Conservation (phyloP, 1,139 yeast species). For the Taiozyma sp. region DNA sequence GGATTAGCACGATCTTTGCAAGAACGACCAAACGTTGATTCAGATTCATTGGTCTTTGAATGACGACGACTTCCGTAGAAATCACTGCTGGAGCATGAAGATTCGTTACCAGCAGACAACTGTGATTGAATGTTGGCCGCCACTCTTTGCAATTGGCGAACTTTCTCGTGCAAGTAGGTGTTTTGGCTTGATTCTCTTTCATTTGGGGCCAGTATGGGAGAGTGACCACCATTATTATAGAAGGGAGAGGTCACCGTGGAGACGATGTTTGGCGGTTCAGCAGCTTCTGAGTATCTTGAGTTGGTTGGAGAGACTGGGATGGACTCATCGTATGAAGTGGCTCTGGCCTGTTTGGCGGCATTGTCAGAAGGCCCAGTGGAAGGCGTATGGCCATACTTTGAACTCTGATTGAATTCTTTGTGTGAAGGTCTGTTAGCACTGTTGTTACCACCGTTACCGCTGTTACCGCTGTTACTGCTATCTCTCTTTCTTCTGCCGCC, state of each 20-base stretch:
- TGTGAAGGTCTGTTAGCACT: neutral
- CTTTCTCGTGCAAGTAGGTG: conserved; percentile 15
- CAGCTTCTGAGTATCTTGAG: conserved; percentile 1
- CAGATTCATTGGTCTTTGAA: neutral
- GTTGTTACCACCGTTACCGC: neutral
- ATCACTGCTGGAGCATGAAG: conserved; percentile 2
- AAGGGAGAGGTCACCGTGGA: conserved; percentile 9
- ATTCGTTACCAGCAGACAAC: conserved; percentile 4
- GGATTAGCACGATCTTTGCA: neutral
- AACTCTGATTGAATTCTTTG: neutral
- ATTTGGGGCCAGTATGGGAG: conserved; percentile 2
- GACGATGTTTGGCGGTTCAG: conserved; percentile 2
- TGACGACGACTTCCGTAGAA: neutral
- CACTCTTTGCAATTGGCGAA: conserved; percentile 17
- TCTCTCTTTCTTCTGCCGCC: conserved; percentile 50
- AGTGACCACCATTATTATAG: conserved; percentile 4
- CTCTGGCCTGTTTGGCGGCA: neutral
- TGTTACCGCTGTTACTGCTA: conserved; percentile 3
- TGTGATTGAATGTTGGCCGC: conserved; percentile 19
- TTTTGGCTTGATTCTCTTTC: conserved; percentile 2
- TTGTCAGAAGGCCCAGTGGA: neutral
- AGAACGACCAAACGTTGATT: neutral
- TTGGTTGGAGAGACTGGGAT: conserved; percentile 1
- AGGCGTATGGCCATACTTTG: neutral
- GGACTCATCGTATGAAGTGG: neutral